Percentiles rank a stretch among this genome's conserved stretches.
Evolutionary conservation across 805 yeast genomes (phyloP).

Genomic region (Yamadazyma akitaensis): DNA sequence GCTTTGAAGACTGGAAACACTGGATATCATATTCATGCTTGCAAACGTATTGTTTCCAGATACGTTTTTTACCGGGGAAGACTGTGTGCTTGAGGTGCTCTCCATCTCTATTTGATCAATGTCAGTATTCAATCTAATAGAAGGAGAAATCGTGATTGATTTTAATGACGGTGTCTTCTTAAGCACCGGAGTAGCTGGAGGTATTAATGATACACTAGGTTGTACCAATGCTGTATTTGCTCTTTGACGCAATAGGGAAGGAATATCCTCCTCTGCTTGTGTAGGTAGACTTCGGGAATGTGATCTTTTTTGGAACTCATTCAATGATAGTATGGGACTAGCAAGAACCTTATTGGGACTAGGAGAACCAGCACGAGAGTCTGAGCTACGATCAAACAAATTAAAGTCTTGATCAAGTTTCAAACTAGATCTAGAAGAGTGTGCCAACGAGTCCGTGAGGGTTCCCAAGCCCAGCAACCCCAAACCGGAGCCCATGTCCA

Average conservation of each 20-base stretch:
- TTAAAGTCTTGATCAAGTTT: not conserved
- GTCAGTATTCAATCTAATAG: constrained; percentile 17
- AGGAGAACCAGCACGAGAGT: constrained; percentile 1
- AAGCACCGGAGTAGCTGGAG: constrained; percentile 15
- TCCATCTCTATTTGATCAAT: constrained; percentile 11
- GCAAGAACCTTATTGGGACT: constrained; percentile 24
- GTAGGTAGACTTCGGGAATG: constrained; percentile 35
- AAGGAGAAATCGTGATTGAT: constrained; percentile 38
- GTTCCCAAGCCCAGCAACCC: not conserved
- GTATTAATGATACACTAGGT: not conserved
- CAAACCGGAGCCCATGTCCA: not conserved
- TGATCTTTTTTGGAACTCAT: constrained; percentile 22
- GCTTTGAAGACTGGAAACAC: constrained; percentile 1
- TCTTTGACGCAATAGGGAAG: constrained; percentile 12
- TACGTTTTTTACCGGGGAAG: constrained; percentile 12
- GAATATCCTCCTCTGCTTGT: constrained; percentile 20
- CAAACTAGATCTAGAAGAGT: constrained; percentile 1
- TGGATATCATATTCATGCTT: constrained; percentile 1
- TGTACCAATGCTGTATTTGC: constrained; percentile 12
- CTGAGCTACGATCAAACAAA: not conserved
- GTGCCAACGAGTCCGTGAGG: not conserved
- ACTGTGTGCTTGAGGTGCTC: constrained; percentile 7
- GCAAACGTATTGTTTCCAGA: constrained; percentile 1
- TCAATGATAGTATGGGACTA: constrained; percentile 31
- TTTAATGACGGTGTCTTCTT: constrained; percentile 34